Percentiles rank a stretch among this genome's conserved stretches.
Conservation (phyloP, 257 asterid species). For the Nicotiana undulata region DNA sequence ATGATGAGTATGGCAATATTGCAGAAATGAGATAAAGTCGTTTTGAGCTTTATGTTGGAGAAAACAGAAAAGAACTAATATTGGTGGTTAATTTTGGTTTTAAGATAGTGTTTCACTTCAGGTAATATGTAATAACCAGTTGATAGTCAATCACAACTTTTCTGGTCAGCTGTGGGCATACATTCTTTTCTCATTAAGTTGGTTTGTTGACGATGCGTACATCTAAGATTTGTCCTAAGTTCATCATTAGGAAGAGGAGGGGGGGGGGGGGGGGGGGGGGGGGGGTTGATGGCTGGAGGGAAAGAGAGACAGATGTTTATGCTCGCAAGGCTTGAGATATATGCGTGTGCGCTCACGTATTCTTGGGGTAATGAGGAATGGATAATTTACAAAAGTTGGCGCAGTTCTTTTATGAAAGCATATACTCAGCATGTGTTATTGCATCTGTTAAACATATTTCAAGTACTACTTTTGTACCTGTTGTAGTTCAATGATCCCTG, state of each 20-base stretch:
- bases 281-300: background rate
- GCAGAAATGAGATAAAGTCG: background rate
- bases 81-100: background rate
- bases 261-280: background rate
- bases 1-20: background rate
- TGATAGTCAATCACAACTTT: background rate
- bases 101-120: background rate
- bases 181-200: background rate
- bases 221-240: background rate
- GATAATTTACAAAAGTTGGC: background rate
- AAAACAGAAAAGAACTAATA: background rate
- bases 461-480: conserved; percentile 8
- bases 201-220: background rate
- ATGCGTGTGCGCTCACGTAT: background rate
- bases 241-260: background rate
- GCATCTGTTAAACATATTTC: background rate
- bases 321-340: background rate
- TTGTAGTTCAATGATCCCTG: conserved; percentile 93
- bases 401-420: background rate
- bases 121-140: background rate
- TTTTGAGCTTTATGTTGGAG: background rate
- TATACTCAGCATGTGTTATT: background rate
- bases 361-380: background rate
- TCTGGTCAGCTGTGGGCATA: background rate
- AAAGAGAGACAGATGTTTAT: background rate